Percentiles rank a stretch among this genome's conserved stretches.
Evolutionary conservation across 169 alveolate species (phyloP).

Genomic region (Theileria orientalis): DNA sequence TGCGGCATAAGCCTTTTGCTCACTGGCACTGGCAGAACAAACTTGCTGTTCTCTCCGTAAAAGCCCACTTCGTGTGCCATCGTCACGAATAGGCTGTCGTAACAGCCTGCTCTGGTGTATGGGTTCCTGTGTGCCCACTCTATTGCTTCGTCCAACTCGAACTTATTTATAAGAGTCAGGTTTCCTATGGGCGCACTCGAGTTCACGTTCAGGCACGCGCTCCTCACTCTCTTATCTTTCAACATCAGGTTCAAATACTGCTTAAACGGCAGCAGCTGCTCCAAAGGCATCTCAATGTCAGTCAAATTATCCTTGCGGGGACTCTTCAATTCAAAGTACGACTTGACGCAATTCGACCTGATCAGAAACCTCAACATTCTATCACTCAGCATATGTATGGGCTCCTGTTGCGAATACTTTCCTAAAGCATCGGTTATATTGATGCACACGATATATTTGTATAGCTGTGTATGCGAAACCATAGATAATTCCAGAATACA

Average conservation of each 20-base stretch:
- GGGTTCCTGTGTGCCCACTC: conserved; percentile 69
- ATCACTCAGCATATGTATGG: conserved; percentile 30
- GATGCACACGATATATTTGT: neutral
- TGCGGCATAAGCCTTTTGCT: conserved; percentile 24
- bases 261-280: conserved; percentile 55
- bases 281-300: conserved; percentile 47
- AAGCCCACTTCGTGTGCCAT: conserved; percentile 62
- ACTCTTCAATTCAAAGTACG: conserved; percentile 36
- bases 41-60: conserved; percentile 54
- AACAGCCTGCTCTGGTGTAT: conserved; percentile 61
- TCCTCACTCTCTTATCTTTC: conserved; percentile 23
- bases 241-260: conserved; percentile 28
- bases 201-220: conserved; percentile 25
- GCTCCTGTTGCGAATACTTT: neutral
- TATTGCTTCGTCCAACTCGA: conserved; percentile 59
- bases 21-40: conserved; percentile 59
- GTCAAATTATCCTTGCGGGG: conserved; percentile 55
- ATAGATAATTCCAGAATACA: neutral
- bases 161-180: conserved; percentile 48
- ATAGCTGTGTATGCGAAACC: neutral
- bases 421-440: conserved; percentile 7
- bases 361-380: conserved; percentile 56
- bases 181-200: conserved; percentile 41
- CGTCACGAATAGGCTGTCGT: conserved; percentile 60
- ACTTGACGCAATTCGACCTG: conserved; percentile 64